Conservation (phyloP, 1,139 yeast genomes). For the Geotrichum restrictum region DNA sequence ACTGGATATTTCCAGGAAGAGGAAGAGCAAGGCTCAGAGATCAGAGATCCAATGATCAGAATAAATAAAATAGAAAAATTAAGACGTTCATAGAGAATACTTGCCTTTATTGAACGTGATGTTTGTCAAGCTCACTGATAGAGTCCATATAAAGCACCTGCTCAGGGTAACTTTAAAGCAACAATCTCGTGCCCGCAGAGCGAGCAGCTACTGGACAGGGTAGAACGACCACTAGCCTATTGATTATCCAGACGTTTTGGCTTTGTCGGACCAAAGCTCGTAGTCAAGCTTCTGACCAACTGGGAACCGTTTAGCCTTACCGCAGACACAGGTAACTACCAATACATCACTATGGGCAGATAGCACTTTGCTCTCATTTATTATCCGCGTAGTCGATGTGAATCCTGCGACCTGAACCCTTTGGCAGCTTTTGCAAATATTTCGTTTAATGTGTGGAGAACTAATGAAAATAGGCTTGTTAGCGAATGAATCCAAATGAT, state of each 20-base stretch:
- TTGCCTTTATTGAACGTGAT: too few species aligned
- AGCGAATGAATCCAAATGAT: background rate
- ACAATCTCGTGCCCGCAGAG: too few species aligned
- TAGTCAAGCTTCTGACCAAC: constrained; percentile 39
- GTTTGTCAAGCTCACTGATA: too few species aligned
- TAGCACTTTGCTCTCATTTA: constrained; percentile 33
- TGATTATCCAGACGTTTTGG: too few species aligned
- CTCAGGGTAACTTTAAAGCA: too few species aligned
- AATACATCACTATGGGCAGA: constrained; percentile 35
- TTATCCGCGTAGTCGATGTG: constrained; percentile 38
- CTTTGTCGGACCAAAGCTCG: constrained; percentile 30
- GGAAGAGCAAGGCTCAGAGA: background rate
- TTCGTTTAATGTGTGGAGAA: constrained; percentile 57
- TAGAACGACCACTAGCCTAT: too few species aligned
- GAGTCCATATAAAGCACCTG: too few species aligned
- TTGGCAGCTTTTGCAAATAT: constrained; percentile 58
- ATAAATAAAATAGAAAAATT: too few species aligned
- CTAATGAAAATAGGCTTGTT: constrained; percentile 3
- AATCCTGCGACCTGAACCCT: constrained; percentile 48
- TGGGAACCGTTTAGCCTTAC: constrained; percentile 41
- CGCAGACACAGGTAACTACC: constrained; percentile 41
- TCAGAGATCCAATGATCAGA: too few species aligned
- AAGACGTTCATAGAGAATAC: too few species aligned
- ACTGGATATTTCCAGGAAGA: background rate
- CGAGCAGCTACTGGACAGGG: too few species aligned